These are phyloP conservation scores for Botrytis porri DNA, from an alignment of 2,329 filamentous ascomycete species.

Conservation along the genomic window DNA sequence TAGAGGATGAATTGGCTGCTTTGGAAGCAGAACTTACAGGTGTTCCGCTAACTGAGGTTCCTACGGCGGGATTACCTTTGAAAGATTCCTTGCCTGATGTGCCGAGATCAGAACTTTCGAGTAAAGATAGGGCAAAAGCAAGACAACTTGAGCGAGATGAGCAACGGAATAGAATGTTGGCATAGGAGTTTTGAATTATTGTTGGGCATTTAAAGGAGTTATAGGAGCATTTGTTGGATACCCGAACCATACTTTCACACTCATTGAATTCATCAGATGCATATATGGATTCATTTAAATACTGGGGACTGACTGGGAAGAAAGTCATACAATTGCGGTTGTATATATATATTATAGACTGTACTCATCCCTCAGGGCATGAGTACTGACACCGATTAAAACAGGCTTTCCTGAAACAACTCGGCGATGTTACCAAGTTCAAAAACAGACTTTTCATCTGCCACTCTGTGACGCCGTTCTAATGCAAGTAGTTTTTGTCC, in stretches of 20 bases:
- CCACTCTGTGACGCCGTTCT: background rate
- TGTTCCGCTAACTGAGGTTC: constrained; percentile 35
- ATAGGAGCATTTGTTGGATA: constrained; percentile 26
- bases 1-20: constrained; percentile 88
- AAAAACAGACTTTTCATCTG: background rate
- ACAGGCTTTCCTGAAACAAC: background rate
- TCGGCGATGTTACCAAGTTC: background rate
- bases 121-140: constrained; percentile 32
- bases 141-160: constrained; percentile 32
- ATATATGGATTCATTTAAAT: background rate
- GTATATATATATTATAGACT: background rate
- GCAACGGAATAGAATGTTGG: constrained; percentile 35
- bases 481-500: constrained; percentile 10
- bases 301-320: background rate
- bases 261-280: constrained; percentile 3
- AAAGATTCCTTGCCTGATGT: constrained; percentile 33
- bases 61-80: constrained; percentile 27
- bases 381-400: background rate
- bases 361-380: background rate
- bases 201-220: constrained; percentile 34
- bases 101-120: constrained; percentile 30
- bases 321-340: background rate
- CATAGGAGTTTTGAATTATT: constrained; percentile 24
- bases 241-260: constrained; percentile 22
- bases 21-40: constrained; percentile 64